These are phyloP conservation scores for Acanthochlamys bracteata DNA, from an alignment of 106 monocot genomes.

Conservation along the genomic window DNA sequence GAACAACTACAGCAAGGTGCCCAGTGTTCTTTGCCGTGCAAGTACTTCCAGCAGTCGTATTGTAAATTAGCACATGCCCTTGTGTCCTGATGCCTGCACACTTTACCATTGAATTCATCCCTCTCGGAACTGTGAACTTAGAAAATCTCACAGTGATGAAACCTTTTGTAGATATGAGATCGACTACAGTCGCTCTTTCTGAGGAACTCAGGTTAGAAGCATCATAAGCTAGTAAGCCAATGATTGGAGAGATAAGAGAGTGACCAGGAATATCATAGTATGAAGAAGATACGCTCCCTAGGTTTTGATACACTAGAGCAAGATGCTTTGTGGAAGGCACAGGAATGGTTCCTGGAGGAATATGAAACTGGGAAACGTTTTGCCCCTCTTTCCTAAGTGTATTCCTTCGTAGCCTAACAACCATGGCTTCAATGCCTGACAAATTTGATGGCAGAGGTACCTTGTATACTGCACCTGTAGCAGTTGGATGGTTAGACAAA, in stretches of 20 bases:
- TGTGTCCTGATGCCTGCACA: constrained; percentile 18
- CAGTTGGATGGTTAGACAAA: not conserved
- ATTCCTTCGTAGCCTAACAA: constrained; percentile 8
- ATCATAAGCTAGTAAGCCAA: constrained; percentile 33
- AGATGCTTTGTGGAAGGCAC: constrained; percentile 4
- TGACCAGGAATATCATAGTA: constrained; percentile 20
- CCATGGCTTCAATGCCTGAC: constrained; percentile 11
- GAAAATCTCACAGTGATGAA: constrained; percentile 20
- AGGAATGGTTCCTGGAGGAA: constrained; percentile 17
- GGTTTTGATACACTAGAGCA: constrained; percentile 18
- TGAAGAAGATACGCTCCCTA: constrained; percentile 20
- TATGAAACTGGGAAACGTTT: not conserved
- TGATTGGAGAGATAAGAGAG: constrained; percentile 15
- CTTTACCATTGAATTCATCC: constrained; percentile 1
- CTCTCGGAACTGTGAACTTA: not conserved
- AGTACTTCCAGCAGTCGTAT: not conserved
- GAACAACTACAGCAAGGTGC: constrained; percentile 25
- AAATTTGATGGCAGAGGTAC: constrained; percentile 21
- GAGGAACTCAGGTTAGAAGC: constrained; percentile 2
- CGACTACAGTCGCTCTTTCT: not conserved
- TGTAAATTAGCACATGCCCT: not conserved
- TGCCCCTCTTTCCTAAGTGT: constrained; percentile 14
- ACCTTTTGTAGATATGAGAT: not conserved
- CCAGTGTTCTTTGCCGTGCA: constrained; percentile 18
- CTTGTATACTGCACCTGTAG: constrained; percentile 12